A percentile compares a stretch with the other conserved stretches of the same genome.
These are phyloP conservation scores for Amaranthus cruentus DNA, from an alignment of 148 eudicot species.

Conservation along the genomic window DNA sequence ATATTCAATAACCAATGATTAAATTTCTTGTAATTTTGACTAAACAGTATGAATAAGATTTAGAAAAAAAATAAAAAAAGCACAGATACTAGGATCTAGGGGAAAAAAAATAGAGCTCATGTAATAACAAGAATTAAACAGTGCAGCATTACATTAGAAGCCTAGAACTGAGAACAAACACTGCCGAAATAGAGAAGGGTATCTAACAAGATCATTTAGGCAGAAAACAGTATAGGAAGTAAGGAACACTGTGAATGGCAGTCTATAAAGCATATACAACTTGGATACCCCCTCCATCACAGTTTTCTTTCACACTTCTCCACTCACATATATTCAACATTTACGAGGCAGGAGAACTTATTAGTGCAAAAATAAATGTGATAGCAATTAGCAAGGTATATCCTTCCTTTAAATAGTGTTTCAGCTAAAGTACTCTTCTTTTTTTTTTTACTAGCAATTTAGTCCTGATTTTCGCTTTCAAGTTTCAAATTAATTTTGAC, in stretches of 20 bases:
- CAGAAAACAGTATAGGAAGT: neutral
- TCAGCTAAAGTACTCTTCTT: too few relatives aligned
- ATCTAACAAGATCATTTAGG: neutral
- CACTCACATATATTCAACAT: too few relatives aligned
- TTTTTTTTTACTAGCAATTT: too few relatives aligned
- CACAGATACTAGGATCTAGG: neutral
- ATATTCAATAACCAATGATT: neutral
- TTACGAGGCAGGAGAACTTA: too few relatives aligned
- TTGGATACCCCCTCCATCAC: too few relatives aligned
- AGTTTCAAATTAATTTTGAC: too few relatives aligned
- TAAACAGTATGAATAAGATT: neutral
- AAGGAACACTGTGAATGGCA: neutral
- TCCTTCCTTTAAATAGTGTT: too few relatives aligned
- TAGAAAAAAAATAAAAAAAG: neutral
- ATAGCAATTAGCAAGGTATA: too few relatives aligned
- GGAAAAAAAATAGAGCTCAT: neutral
- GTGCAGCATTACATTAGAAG: neutral
- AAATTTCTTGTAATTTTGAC: neutral
- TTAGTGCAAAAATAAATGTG: too few relatives aligned
- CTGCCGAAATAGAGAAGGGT: neutral
- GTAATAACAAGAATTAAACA: neutral
- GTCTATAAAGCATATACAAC: neutral
- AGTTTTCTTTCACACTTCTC: too few relatives aligned
- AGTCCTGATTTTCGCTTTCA: too few relatives aligned
- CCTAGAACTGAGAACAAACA: neutral